phyloP scores from a whole-genome alignment of 352 stramenopile genomes.

The Globisporangium recalcitrans region DNA sequence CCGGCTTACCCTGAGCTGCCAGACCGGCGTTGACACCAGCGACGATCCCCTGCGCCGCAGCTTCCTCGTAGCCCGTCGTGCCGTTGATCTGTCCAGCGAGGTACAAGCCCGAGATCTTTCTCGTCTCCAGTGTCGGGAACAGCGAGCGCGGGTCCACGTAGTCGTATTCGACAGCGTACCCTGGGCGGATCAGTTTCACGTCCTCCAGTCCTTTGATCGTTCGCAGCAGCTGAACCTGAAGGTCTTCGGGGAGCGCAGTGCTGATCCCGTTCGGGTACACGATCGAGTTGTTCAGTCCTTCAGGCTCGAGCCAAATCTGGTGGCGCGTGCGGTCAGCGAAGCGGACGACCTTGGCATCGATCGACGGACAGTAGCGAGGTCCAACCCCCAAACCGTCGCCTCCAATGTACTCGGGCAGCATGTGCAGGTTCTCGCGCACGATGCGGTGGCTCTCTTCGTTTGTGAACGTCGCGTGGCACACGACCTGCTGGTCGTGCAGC shows the following conservation, averaged over 20 bases:
- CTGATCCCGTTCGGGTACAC: constrained; percentile 98
- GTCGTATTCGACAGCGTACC: constrained; percentile 99
- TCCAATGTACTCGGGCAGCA: constrained; percentile 91
- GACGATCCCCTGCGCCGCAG: constrained; percentile 95
- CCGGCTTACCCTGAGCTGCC: constrained; percentile 42
- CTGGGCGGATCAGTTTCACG: constrained; percentile 92
- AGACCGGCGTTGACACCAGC: constrained; percentile 95
- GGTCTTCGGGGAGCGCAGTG: constrained; percentile 87
- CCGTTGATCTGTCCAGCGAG: constrained; percentile 98
- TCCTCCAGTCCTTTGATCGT: constrained; percentile 95
- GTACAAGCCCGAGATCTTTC: constrained; percentile 90
- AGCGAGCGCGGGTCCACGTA: constrained; percentile 95
- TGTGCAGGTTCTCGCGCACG: constrained; percentile 91
- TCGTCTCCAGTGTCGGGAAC: constrained; percentile 93
- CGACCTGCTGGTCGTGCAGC: constrained; percentile 76
- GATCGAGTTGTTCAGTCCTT: constrained; percentile 94
- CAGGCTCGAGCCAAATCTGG: constrained; percentile 97
- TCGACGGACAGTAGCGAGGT: constrained; percentile 94
- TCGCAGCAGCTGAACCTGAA: constrained; percentile 93
- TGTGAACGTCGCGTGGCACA: constrained; percentile 94
- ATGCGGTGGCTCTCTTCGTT: constrained; percentile 95
- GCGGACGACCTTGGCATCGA: constrained; percentile 94
- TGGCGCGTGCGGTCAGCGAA: constrained; percentile 73
- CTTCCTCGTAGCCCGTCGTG: constrained; percentile 99
- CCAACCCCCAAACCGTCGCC: constrained; percentile 69